Evolutionary conservation across 2,329 filamentous ascomycete genomes (phyloP).

Genomic region (Phaeoacremonium minimum): DNA sequence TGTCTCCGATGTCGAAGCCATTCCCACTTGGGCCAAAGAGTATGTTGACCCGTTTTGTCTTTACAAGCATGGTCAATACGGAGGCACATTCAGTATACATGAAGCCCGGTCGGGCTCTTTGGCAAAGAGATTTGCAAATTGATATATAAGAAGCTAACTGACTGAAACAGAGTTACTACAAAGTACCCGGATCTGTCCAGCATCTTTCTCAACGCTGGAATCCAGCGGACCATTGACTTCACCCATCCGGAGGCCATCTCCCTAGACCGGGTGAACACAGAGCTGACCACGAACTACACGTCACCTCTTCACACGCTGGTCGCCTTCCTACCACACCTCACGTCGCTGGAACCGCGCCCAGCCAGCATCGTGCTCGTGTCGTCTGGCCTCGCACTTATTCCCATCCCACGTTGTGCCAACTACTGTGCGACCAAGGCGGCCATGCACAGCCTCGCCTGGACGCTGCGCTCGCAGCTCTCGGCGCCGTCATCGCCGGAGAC

Average conservation of each 20-base stretch:
- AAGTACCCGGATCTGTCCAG: constrained; percentile 47
- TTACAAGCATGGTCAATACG: no score
- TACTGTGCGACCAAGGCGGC: constrained; percentile 53
- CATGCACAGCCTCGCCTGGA: constrained; percentile 37
- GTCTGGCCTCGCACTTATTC: constrained; percentile 41
- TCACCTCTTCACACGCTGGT: constrained; percentile 38
- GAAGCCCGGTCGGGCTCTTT: no score
- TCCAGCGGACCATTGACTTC: constrained; percentile 45
- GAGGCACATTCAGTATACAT: no score
- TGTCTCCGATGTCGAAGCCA: constrained; percentile 34
- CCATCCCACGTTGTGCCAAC: constrained; percentile 37
- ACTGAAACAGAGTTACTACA: constrained; percentile 21
- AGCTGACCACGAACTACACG: constrained; percentile 44
- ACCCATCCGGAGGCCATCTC: constrained; percentile 27
- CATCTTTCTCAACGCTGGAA: constrained; percentile 53
- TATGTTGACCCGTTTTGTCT: constrained; percentile 15
- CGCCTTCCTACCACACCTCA: constrained; percentile 40
- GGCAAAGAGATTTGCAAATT: no score
- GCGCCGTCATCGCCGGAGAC: constrained; percentile 33
- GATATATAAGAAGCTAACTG: neutral
- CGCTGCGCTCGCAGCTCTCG: constrained; percentile 24
- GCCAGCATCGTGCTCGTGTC: constrained; percentile 28
- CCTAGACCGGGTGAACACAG: constrained; percentile 30
- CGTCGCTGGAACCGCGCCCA: constrained; percentile 11
- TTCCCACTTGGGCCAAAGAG: constrained; percentile 34